Evolutionary conservation across 2,329 filamentous ascomycete species (phyloP).

Genomic region (Rugonectria rugulosa): DNA sequence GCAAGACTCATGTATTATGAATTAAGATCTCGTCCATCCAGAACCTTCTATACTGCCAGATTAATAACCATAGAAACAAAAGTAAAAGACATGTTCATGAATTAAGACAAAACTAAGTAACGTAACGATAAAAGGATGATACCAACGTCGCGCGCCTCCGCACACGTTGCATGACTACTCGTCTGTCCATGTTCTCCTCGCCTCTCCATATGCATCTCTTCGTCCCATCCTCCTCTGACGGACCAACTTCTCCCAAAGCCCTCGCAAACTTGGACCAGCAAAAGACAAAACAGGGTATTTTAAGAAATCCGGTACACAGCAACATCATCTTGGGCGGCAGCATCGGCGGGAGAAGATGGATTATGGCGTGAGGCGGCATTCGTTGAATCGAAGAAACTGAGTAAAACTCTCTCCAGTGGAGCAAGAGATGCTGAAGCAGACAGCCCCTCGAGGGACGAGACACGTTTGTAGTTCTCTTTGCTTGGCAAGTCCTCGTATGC

Average conservation of each 20-base stretch:
- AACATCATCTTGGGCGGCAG: constrained; percentile 8
- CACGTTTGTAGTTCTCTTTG: neutral
- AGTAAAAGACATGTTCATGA: constrained; percentile 34
- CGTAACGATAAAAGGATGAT: constrained; percentile 10
- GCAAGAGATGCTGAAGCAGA: constrained; percentile 1
- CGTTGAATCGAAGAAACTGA: constrained; percentile 2
- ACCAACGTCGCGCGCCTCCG: constrained; percentile 11
- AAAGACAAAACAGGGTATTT: constrained; percentile 27
- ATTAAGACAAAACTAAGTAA: constrained; percentile 30
- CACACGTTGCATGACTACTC: constrained; percentile 12
- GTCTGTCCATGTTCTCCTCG: constrained; percentile 3
- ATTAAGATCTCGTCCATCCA: too few species aligned
- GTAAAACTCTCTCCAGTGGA: constrained; percentile 2
- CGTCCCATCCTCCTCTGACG: neutral
- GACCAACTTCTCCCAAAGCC: neutral
- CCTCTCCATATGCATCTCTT: constrained; percentile 5
- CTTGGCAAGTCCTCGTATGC: too few species aligned
- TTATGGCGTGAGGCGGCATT: constrained; percentile 13
- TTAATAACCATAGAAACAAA: constrained; percentile 23
- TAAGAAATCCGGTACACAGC: constrained; percentile 15
- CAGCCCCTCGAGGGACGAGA: neutral
- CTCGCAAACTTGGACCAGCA: constrained; percentile 10
- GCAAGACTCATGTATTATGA: too few species aligned
- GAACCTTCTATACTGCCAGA: too few species aligned
- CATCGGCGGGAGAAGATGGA: constrained; percentile 5